Percentiles rank a stretch among this genome's conserved stretches.
phyloP scores from a whole-genome alignment of 1,284 basidiomycete genomes.

The Ceratorhiza oryzae-sativae region DNA sequence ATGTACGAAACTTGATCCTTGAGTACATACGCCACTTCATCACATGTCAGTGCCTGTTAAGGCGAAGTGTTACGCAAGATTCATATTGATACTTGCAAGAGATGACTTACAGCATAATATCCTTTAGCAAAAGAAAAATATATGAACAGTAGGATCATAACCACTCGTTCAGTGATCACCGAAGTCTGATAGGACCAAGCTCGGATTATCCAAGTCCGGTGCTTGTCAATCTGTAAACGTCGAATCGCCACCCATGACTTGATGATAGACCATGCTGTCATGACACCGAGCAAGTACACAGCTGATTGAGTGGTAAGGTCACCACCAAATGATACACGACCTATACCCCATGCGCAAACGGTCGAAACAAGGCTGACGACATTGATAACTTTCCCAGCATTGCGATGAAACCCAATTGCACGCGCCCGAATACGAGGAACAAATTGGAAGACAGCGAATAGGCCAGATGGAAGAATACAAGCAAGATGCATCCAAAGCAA shows the following conservation, averaged over 20 bases:
- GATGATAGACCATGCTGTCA: slow-evolving; percentile 7
- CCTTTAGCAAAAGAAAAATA: background rate
- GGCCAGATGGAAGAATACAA: slow-evolving; percentile 14
- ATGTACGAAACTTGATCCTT: background rate
- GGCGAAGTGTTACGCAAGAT: background rate
- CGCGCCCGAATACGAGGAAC: slow-evolving; percentile 23
- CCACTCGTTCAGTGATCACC: background rate
- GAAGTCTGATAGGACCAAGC: background rate
- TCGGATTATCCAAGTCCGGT: slow-evolving; percentile 5
- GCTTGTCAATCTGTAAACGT: slow-evolving; percentile 2
- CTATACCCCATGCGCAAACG: slow-evolving; percentile 6
- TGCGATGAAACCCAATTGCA: slow-evolving; percentile 12
- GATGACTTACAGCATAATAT: slow-evolving; percentile 6
- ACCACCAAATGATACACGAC: slow-evolving; percentile 22
- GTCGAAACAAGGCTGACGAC: slow-evolving; percentile 12
- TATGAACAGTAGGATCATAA: background rate
- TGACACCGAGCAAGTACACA: background rate
- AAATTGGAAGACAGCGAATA: slow-evolving; percentile 11
- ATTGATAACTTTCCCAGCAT: slow-evolving; percentile 8
- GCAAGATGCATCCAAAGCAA: slow-evolving; percentile 22
- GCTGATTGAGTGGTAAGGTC: slow-evolving; percentile 6
- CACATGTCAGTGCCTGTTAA: slow-evolving; percentile 1
- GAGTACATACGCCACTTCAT: slow-evolving; percentile 5
- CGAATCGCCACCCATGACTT: background rate
- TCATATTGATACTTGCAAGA: background rate